Evolutionary conservation across 1,284 basidiomycete genomes (phyloP).

Genomic region (Apiotrichum sp.): DNA sequence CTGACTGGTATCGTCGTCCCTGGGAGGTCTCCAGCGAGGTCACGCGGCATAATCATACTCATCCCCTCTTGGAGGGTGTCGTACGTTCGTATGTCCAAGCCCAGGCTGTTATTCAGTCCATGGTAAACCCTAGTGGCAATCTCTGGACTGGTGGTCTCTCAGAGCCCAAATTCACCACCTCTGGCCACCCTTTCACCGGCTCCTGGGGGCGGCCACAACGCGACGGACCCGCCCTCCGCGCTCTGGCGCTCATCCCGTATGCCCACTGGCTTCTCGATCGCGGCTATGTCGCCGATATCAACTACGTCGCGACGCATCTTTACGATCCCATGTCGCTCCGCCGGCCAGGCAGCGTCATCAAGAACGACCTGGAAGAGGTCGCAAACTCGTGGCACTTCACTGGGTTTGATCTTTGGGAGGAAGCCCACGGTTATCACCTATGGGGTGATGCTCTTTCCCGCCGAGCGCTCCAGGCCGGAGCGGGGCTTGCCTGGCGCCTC

Average conservation of each 20-base stretch:
- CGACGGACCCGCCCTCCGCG: slow-evolving; percentile 51
- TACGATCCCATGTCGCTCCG: slow-evolving; percentile 33
- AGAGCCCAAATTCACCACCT: slow-evolving; percentile 53
- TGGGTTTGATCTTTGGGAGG: slow-evolving; percentile 48
- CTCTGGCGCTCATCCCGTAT: slow-evolving; percentile 47
- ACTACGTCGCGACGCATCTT: slow-evolving; percentile 40
- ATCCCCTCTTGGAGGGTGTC: slow-evolving; percentile 19
- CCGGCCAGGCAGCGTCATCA: slow-evolving; percentile 41
- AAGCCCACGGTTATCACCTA: slow-evolving; percentile 48
- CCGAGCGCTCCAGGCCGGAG: slow-evolving; percentile 46
- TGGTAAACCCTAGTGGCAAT: slow-evolving; percentile 47
- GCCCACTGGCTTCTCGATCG: slow-evolving; percentile 47
- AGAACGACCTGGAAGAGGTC: slow-evolving; percentile 52
- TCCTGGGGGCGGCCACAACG: slow-evolving; percentile 50
- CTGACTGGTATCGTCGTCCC: slow-evolving; percentile 18
- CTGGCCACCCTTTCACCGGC: slow-evolving; percentile 44
- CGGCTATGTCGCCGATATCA: slow-evolving; percentile 29
- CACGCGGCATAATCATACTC: neutral
- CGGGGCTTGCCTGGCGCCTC: slow-evolving; percentile 39
- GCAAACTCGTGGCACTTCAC: slow-evolving; percentile 38
- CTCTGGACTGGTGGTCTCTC: slow-evolving; percentile 49
- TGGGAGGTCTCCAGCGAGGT: slow-evolving; percentile 14
- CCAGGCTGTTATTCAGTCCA: slow-evolving; percentile 46
- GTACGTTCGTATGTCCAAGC: slow-evolving; percentile 37
- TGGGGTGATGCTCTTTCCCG: slow-evolving; percentile 47